A percentile compares a stretch with the other conserved stretches of the same genome.
Conservation (phyloP, 495 filamentous ascomycete genomes). For the Penicillium bialowiezense region DNA sequence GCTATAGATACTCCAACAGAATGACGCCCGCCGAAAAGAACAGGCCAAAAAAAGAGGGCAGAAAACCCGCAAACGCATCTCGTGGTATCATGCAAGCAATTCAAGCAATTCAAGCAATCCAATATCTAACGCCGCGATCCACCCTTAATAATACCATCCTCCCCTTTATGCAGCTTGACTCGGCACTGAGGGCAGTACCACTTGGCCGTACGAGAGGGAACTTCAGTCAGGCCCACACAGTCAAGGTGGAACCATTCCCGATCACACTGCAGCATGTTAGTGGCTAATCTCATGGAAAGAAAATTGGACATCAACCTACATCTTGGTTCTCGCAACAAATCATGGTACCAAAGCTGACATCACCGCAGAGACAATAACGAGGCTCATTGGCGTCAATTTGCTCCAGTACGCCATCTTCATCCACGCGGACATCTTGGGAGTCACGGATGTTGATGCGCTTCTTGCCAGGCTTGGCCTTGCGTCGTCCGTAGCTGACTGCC, state of each 20-base stretch:
- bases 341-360: slow-evolving; percentile 93
- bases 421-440: slow-evolving; percentile 41
- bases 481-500: slow-evolving; percentile 72
- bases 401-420: slow-evolving; percentile 55
- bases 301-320: slow-evolving; percentile 54
- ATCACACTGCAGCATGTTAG: slow-evolving; percentile 52
- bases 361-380: slow-evolving; percentile 84
- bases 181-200: slow-evolving; percentile 95
- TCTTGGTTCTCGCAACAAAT: slow-evolving; percentile 89
- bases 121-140: slow-evolving; percentile 30
- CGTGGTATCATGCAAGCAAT: slow-evolving; percentile 33
- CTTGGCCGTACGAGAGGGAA: slow-evolving; percentile 74
- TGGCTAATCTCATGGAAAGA: slow-evolving; percentile 2
- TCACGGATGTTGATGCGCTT: slow-evolving; percentile 47
- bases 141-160: slow-evolving; percentile 39
- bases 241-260: slow-evolving; percentile 92
- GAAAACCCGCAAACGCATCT: slow-evolving; percentile 3
- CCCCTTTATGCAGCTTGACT: slow-evolving; percentile 56
- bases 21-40: not conserved
- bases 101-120: slow-evolving; percentile 8
- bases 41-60: slow-evolving; percentile 4
- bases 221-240: slow-evolving; percentile 75
- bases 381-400: slow-evolving; percentile 85
- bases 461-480: slow-evolving; percentile 69
- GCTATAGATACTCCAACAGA: not conserved